Base-by-base conservation (phyloP, 2,329 filamentous ascomycete species). In the Ceratocystis colombiana region DNA sequence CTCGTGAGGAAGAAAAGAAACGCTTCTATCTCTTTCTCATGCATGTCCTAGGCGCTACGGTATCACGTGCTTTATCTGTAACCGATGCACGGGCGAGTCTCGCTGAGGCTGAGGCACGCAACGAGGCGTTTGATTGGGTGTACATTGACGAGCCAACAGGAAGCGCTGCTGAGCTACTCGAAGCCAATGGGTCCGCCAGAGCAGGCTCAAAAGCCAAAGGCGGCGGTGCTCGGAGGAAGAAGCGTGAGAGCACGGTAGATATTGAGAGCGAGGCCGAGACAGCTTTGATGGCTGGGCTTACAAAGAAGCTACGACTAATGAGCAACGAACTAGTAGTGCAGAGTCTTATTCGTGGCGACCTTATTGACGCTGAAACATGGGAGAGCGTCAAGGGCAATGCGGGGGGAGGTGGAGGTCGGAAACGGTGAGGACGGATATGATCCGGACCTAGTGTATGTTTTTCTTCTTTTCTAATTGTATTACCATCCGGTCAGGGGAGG, bases 241-340 rank as follows among this genome's bases (percentile, higher is more conserved):
- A 22, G 71, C 73, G 65, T n/a, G 44, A 57, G 48, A 55, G 33
- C 72, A 76, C 48, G 53, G 10, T 41, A 20, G 63, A 62, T 3
- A 59, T 46, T 15, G 66, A 68, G 28, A 61, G 30, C 0, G 64
- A 62, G 12, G 53, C 45, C 1, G 48, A 62, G 50, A 28, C 46
- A 15, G 48, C 46, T 8, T 25, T 65, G 48, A 30, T 44, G 0
- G 48, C 46, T 25, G 59, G 64, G 17, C 72, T 76, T 55, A 77
- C 79, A 12, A 79, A 80, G 71, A 81, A 76, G 68, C 79, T 91
- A 46, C 82, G 81, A 69, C 81, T 94, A 57, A 82, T 96, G 64
- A 88, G 86, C 66, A 88, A 95, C 73, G 93, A 97, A 75, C 85
- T 93, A 73, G 85, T 97, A 25, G 86, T 96, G 66, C 93, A 99